Base-by-base conservation (phyloP, 257 asterid species). In the Handroanthus guayacan region DNA sequence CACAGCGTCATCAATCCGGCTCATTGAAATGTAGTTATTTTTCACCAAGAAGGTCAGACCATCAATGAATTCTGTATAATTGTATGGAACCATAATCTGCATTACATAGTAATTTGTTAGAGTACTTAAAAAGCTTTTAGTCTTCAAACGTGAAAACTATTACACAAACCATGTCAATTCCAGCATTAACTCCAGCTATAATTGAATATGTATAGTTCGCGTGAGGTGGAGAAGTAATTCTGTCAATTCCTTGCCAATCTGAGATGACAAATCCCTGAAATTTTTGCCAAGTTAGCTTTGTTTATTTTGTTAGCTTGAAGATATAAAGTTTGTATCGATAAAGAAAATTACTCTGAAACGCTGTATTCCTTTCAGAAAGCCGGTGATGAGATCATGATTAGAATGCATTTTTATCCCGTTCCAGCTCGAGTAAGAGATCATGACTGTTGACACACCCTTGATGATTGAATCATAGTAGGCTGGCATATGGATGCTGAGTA, bases 221-320 rank as follows among this genome's bases (percentile, higher is more conserved):
- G 20, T 79, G 87, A 12, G 82, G 62, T 0, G 92, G 89, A 43
- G 84, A 60, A 25, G 90, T 86, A 47, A 88, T 84, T 50, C 80
- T 55, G 57, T 88, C 81, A 9, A 88, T 71, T n/a, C 87, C 92
- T 60, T 76, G 63, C 85, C 80, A 86, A 72, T 88, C 92, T n/a
- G 92, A 86, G 55, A 88, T 82, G 48, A 88, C 90, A 72, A 88
- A 88, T 5, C 92, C 92, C 90, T 85, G 82, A 36, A 58, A 18
- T 38, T 9, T 43, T 43, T 9, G 43, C 9, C 9, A 1, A 16
- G 51, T 9, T 9, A 52, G 2, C 39, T 69, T 31, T 6, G 44
- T 48, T 69, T 43, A 39, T 2, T n/a, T 38, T n/a, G 34, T 4
- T 25, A 10, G 34, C 45, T 0, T 7, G 9, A 63, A 63, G 18